phyloP scores from a whole-genome alignment of 1,139 yeast genomes.

The Yamadazyma atmosphaerica region DNA sequence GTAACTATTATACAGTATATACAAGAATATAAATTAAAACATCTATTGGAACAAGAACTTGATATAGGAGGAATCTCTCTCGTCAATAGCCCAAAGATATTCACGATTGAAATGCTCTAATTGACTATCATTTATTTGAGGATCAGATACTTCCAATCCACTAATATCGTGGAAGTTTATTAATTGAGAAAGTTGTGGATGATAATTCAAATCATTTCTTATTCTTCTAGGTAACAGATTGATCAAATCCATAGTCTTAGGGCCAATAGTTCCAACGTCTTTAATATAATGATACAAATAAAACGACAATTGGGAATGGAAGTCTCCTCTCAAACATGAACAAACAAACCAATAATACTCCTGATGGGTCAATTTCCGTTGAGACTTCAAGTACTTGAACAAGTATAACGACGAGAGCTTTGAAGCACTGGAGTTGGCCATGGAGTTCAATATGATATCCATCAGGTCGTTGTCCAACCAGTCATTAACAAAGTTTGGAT shows the following conservation, averaged over 20 bases:
- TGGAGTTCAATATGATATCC: constrained; percentile 28
- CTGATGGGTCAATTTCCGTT: constrained; percentile 13
- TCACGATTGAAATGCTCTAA: constrained; percentile 16
- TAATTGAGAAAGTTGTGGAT: constrained; percentile 6
- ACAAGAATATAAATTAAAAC: no score
- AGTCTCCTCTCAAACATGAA: constrained; percentile 29
- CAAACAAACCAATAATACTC: constrained; percentile 25
- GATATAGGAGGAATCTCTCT: constrained; percentile 26
- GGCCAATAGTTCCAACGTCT: constrained; percentile 17
- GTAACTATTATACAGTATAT: no score
- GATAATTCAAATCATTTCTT: constrained; percentile 9
- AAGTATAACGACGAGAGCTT: constrained; percentile 28
- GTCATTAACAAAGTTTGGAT: constrained; percentile 16
- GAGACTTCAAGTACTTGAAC: constrained; percentile 21
- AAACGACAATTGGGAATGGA: constrained; percentile 27
- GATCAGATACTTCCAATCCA: constrained; percentile 10
- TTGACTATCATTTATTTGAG: constrained; percentile 9
- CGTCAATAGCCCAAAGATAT: constrained; percentile 24
- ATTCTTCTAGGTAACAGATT: constrained; percentile 16
- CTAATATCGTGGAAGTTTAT: neutral
- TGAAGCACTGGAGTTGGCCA: constrained; percentile 30
- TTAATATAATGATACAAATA: constrained; percentile 26
- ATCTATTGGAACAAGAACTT: constrained; percentile 19
- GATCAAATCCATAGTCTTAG: constrained; percentile 16
- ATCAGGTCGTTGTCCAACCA: constrained; percentile 35